These are phyloP conservation scores for Oryza officinalis DNA, from an alignment of 176 grass and related monocot species.

Conservation along the genomic window DNA sequence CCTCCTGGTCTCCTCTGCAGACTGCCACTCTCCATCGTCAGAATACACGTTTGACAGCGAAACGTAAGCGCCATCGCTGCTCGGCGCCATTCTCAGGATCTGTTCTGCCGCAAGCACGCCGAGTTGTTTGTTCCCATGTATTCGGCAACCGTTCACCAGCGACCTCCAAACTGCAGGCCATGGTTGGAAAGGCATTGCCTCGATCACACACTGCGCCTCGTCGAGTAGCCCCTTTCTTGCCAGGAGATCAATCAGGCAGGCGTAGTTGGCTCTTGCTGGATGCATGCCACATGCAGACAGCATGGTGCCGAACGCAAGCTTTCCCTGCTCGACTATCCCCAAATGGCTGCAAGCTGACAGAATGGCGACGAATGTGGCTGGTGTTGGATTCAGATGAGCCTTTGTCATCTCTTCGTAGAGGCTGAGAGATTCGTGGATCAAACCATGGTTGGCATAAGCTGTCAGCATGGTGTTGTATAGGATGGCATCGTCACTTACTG, in stretches of 20 bases:
- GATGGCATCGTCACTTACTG: constrained; percentile 31
- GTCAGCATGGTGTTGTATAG: constrained; percentile 67
- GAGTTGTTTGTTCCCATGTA: constrained; percentile 51
- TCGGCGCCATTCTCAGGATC: constrained; percentile 43
- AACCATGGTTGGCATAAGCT: constrained; percentile 63
- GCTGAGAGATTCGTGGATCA: constrained; percentile 34
- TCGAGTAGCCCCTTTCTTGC: constrained; percentile 49
- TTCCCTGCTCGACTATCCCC: constrained; percentile 55
- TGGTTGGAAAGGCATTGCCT: constrained; percentile 53
- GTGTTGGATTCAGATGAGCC: constrained; percentile 45
- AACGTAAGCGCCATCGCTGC: constrained; percentile 49
- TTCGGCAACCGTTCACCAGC: constrained; percentile 67
- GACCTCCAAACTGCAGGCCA: constrained; percentile 63
- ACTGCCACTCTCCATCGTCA: constrained; percentile 55
- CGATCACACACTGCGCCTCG: constrained; percentile 44
- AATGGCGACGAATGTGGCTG: constrained; percentile 56
- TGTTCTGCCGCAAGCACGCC: constrained; percentile 45
- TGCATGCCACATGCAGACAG: constrained; percentile 41
- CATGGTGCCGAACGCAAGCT: constrained; percentile 41
- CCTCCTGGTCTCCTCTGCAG: constrained; percentile 42
- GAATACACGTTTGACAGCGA: constrained; percentile 53
- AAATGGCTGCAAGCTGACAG: constrained; percentile 57
- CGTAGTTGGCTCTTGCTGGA: constrained; percentile 44
- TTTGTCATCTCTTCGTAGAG: constrained; percentile 45
- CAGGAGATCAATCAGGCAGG: constrained; percentile 57